These are phyloP conservation scores for Scutellaria barbata DNA, from an alignment of 257 asterid genomes.

Conservation along the genomic window DNA sequence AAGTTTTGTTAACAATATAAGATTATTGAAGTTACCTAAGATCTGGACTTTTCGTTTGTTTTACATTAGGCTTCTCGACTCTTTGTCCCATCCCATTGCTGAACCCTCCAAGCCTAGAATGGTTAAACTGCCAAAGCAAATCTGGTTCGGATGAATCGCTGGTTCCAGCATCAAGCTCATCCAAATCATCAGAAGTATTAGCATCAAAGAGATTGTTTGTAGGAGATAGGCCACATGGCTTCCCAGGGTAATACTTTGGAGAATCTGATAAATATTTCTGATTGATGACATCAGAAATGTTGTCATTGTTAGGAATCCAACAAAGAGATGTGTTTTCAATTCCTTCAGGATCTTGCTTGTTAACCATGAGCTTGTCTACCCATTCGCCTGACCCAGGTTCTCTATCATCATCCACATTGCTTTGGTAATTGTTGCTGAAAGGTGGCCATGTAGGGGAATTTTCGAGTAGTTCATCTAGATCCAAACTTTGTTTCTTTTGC, in stretches of 20 bases:
- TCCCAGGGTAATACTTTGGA: slow-evolving; percentile 55
- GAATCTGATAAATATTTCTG: slow-evolving; percentile 60
- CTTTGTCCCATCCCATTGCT: slow-evolving; percentile 56
- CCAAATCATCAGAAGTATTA: slow-evolving; percentile 62
- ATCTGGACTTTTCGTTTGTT: slow-evolving; percentile 65
- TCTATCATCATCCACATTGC: slow-evolving; percentile 61
- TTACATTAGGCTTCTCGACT: slow-evolving; percentile 52
- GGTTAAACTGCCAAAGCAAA: slow-evolving; percentile 82
- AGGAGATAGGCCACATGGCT: slow-evolving; percentile 46
- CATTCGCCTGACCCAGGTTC: slow-evolving; percentile 80
- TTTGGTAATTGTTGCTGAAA: slow-evolving; percentile 53
- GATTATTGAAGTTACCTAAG: slow-evolving; percentile 53
- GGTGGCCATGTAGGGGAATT: slow-evolving; percentile 92
- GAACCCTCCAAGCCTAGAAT: slow-evolving; percentile 56
- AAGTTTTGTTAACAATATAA: neutral
- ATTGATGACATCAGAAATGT: slow-evolving; percentile 47
- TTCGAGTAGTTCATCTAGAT: slow-evolving; percentile 77
- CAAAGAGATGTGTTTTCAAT: slow-evolving; percentile 44
- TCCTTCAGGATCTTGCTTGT: slow-evolving; percentile 64
- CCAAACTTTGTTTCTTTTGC: slow-evolving; percentile 71
- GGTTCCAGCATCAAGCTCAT: slow-evolving; percentile 79
- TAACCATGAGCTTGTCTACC: slow-evolving; percentile 98
- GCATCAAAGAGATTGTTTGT: slow-evolving; percentile 51
- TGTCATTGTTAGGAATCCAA: slow-evolving; percentile 59
- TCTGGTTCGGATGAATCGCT: slow-evolving; percentile 95